Conservation (phyloP, 2,329 filamentous ascomycete species). For the Pseudofabraea citricarpa region DNA sequence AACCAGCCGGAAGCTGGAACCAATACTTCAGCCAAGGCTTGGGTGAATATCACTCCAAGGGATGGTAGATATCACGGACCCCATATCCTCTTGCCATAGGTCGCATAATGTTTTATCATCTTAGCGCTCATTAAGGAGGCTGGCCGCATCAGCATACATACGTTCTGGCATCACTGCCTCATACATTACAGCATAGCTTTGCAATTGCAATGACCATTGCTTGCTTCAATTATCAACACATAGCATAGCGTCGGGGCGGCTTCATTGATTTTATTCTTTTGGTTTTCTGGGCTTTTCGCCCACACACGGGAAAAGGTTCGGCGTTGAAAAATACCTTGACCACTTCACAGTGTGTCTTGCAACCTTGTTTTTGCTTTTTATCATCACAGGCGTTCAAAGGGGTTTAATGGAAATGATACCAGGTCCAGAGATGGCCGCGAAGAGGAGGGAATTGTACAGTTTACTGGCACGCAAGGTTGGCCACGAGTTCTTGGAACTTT, state of each 20-base stretch:
- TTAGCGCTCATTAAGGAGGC: slow-evolving; percentile 16
- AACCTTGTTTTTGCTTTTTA: background rate
- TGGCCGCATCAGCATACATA: slow-evolving; percentile 15
- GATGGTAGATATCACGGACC: slow-evolving; percentile 58
- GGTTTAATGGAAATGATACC: background rate
- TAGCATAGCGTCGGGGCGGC: slow-evolving; percentile 1
- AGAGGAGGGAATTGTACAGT: background rate
- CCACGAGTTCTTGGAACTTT: background rate
- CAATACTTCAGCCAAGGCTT: slow-evolving; percentile 79
- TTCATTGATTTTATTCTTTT: background rate
- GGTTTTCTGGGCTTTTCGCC: background rate
- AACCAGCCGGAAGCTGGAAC: slow-evolving; percentile 70
- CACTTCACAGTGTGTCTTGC: background rate
- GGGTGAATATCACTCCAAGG: slow-evolving; percentile 77
- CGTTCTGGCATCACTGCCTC: slow-evolving; percentile 18
- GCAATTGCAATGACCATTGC: background rate
- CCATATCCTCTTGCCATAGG: slow-evolving; percentile 10
- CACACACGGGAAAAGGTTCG: background rate
- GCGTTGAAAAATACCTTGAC: slow-evolving; percentile 3
- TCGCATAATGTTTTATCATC: slow-evolving; percentile 23
- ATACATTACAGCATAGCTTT: slow-evolving; percentile 3
- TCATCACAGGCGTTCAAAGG: background rate
- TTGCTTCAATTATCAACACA: slow-evolving; percentile 1
- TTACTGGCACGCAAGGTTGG: background rate
- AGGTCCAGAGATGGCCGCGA: background rate